These are phyloP conservation scores for Kodamaea laetipori DNA, from an alignment of 805 yeast genomes.

Conservation along the genomic window DNA sequence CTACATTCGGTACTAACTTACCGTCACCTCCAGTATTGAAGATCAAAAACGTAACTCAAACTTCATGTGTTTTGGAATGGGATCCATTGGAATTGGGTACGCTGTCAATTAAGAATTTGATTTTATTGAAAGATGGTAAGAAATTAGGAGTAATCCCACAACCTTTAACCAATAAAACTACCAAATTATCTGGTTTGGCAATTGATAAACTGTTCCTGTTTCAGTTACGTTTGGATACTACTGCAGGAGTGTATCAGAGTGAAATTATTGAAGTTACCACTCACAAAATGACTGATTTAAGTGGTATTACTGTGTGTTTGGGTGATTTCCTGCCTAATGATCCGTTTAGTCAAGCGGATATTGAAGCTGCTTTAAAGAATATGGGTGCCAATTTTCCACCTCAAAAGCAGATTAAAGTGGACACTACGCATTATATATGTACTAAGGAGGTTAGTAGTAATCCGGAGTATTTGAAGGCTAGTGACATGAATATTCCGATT, in stretches of 20 bases:
- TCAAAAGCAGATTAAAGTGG: constrained; percentile 73
- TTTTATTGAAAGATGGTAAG: constrained; percentile 71
- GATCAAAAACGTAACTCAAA: constrained; percentile 82
- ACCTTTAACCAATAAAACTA: constrained; percentile 74
- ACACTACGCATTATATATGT: constrained; percentile 93
- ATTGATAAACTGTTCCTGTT: constrained; percentile 81
- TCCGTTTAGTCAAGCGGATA: constrained; percentile 48
- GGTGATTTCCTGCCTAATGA: constrained; percentile 73
- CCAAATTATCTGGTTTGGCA: constrained; percentile 89
- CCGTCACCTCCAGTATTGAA: constrained; percentile 74
- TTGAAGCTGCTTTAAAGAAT: constrained; percentile 59
- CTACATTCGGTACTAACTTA: constrained; percentile 67
- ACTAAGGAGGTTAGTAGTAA: constrained; percentile 58
- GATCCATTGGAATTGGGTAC: constrained; percentile 83
- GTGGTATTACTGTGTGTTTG: constrained; percentile 88
- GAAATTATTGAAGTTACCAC: constrained; percentile 72
- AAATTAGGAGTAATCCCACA: constrained; percentile 82
- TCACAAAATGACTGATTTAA: constrained; percentile 93
- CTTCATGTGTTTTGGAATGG: constrained; percentile 95
- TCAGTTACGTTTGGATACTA: constrained; percentile 78
- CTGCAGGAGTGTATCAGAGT: constrained; percentile 83
- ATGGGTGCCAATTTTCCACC: constrained; percentile 79
- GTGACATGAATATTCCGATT: constrained; percentile 84
- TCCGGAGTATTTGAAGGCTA: constrained; percentile 75
- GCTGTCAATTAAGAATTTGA: constrained; percentile 72